Conservation (phyloP, 1,284 basidiomycete species). For the Irpex lacteus region DNA sequence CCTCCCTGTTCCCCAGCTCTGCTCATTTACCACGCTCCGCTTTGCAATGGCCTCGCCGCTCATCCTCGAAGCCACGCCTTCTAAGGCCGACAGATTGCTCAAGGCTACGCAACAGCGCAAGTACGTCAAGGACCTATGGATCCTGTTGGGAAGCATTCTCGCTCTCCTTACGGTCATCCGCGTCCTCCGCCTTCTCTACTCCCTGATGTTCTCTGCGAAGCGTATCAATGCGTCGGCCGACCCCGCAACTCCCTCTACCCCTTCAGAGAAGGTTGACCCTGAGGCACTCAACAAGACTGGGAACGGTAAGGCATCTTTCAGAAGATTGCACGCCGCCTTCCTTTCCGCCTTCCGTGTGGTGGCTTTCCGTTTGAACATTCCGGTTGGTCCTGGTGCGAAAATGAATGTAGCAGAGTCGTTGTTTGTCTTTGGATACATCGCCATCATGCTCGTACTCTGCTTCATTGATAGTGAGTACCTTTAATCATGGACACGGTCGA, state of each 20-base stretch:
- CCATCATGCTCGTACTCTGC: conserved; percentile 37
- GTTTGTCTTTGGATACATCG: conserved; percentile 43
- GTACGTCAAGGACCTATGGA: conserved; percentile 32
- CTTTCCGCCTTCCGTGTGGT: conserved; percentile 39
- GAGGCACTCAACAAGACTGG: conserved; percentile 20
- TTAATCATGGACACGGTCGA: not conserved
- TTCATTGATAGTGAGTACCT: conserved; percentile 40
- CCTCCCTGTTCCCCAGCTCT: not conserved
- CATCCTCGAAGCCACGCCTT: conserved; percentile 18
- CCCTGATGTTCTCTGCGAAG: conserved; percentile 11
- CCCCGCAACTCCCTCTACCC: conserved; percentile 5
- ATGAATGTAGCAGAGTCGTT: conserved; percentile 38
- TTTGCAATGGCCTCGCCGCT: conserved; percentile 17
- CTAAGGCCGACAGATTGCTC: conserved; percentile 24
- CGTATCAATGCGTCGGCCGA: not conserved
- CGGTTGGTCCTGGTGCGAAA: conserved; percentile 34
- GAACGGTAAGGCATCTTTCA: conserved; percentile 27
- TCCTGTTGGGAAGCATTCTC: conserved; percentile 37
- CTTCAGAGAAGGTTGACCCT: conserved; percentile 19
- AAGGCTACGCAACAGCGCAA: conserved; percentile 27
- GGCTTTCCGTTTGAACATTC: conserved; percentile 40
- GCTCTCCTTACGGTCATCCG: conserved; percentile 36
- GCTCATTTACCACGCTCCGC: not conserved
- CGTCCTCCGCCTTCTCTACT: conserved; percentile 23
- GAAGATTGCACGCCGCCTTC: conserved; percentile 32